phyloP scores from a whole-genome alignment of 1,284 basidiomycete genomes.

The Ganoderma boninense region DNA sequence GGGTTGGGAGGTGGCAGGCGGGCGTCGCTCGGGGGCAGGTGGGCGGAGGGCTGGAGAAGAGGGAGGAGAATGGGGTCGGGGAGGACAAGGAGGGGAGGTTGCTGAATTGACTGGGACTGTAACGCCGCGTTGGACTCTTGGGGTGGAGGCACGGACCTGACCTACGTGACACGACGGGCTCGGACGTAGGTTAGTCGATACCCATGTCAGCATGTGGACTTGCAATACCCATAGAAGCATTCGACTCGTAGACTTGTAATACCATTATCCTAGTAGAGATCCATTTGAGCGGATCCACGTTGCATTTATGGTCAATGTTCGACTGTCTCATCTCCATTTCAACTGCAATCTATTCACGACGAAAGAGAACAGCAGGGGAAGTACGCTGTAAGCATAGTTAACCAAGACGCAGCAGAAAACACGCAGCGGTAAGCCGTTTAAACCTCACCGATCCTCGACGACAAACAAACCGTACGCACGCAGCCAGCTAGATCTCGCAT shows the following conservation, averaged over 20 bases:
- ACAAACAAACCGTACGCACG: background rate
- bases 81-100: background rate
- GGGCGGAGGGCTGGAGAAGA: too few species aligned
- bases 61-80: background rate
- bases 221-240: background rate
- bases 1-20: conserved; percentile 51
- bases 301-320: too few species aligned
- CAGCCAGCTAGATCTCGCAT: background rate
- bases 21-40: conserved; percentile 18
- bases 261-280: background rate
- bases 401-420: background rate
- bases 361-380: background rate
- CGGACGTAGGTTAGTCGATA: background rate
- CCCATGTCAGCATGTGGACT: background rate
- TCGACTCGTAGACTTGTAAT: background rate
- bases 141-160: background rate
- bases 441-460: background rate
- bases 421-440: background rate
- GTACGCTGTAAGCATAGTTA: background rate
- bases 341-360: background rate
- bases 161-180: background rate
- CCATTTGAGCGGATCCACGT: background rate
- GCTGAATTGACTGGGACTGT: background rate
- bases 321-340: too few species aligned
- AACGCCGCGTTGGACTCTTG: background rate